Base-by-base conservation (phyloP, 106 monocot species). In the Ottelia alismoides region DNA sequence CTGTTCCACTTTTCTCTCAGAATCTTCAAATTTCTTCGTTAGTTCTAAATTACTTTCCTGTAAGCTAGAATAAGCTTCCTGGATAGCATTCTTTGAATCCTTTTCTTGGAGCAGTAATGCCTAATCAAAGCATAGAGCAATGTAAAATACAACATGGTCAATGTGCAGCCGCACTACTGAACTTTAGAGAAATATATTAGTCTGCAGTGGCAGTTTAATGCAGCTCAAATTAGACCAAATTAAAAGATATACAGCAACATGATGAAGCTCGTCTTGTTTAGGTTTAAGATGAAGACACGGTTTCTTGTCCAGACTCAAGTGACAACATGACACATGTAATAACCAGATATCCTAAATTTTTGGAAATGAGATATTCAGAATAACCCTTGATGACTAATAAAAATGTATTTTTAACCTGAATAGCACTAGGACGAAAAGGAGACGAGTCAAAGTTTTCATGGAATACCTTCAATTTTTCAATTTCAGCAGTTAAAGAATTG, bases 391-490 rank as follows among this genome's bases (percentile, higher is more conserved):
- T 2, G n/a, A n/a, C 47, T 20, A 20, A 47, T 20, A 5, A 47
- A 47, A 47, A 47, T 20, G 22, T 20, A 47, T 6, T 47, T 47
- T 47, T 16, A n/a, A n/a, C n/a, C n/a, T n/a, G 22, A 20, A 47
- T 20, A 20, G n/a, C 22, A 47, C n/a, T 20, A 20, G 22, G n/a
- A 20, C 21, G n/a, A 1, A 47, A 47, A 19, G 6, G n/a, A 47
- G 1, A 20, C n/a, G n/a, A 20, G 1, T 47, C 10, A 2, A 17
- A 46, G 16, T n/a, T 46, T 46, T 46, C 7, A n/a, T n/a, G n/a
- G 1, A 53, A 16, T 74, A 93, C 93, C 88, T 78, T 77, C 56
- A 93, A 64, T 27, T 65, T 65, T 48, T 93, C 75, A 27, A 88
- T 73, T 76, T 93, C 83, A 48, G 78, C 66, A n/a, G 75, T 88